Evolutionary conservation across 2,329 filamentous ascomycete species (phyloP).

Genomic region (Exophiala aquamarina): DNA sequence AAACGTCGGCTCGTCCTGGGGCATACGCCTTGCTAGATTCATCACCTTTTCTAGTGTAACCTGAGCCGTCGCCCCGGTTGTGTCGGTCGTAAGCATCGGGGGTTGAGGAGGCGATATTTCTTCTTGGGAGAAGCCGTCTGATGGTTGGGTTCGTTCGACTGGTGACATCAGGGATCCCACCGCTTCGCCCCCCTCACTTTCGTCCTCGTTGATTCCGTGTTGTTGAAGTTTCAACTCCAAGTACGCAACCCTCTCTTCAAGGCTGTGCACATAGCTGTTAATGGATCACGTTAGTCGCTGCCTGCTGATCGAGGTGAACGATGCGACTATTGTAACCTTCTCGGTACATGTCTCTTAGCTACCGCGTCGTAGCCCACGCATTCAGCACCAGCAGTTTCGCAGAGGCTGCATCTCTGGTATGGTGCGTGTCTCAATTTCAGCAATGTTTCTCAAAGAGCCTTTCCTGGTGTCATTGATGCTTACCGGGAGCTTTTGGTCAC

Average conservation of each 20-base stretch:
- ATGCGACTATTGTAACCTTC: conserved; percentile 35
- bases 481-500: conserved; percentile 82
- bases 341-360: conserved; percentile 88
- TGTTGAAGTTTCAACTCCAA: conserved; percentile 72
- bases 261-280: conserved; percentile 82
- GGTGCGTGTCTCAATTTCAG: background rate
- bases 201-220: conserved; percentile 57
- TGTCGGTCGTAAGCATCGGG: background rate
- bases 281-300: background rate
- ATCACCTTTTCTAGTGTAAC: background rate
- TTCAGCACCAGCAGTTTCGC: conserved; percentile 82
- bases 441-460: background rate
- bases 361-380: conserved; percentile 96
- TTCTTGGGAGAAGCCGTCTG: background rate
- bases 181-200: background rate
- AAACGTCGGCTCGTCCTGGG: conserved; percentile 6
- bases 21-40: background rate
- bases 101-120: too few species aligned
- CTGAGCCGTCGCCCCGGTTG: background rate
- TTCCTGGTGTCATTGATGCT: conserved; percentile 1
- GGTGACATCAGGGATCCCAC: background rate
- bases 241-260: conserved; percentile 81
- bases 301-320: background rate
- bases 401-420: conserved; percentile 72
- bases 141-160: background rate